A percentile compares a stretch with the other conserved stretches of the same genome.
Evolutionary conservation across 805 yeast species (phyloP).

Genomic region (Lipomyces spencermartinsiae): DNA sequence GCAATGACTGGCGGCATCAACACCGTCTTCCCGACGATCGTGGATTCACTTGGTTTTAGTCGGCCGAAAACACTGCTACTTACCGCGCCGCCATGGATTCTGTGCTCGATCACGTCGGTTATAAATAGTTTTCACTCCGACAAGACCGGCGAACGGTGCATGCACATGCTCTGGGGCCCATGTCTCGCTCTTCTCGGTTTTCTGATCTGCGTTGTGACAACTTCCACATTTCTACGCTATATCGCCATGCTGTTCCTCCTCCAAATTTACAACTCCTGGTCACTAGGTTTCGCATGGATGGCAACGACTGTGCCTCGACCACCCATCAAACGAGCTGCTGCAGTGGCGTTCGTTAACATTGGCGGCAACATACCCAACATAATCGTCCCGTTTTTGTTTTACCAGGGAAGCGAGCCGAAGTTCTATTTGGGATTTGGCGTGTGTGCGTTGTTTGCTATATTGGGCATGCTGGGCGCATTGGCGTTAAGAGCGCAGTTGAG

Average conservation of each 20-base stretch:
- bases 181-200: conserved; percentile 54
- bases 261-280: conserved; percentile 62
- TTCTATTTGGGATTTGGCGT: conserved; percentile 42
- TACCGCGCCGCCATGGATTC: conserved; percentile 38
- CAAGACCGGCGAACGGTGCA: conserved; percentile 44
- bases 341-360: conserved; percentile 60
- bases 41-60: conserved; percentile 59
- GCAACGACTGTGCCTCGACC: conserved; percentile 62
- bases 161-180: conserved; percentile 56
- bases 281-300: conserved; percentile 61
- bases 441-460: conserved; percentile 37
- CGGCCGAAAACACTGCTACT: conserved; percentile 59
- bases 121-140: conserved; percentile 35
- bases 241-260: conserved; percentile 63
- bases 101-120: conserved; percentile 30
- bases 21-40: conserved; percentile 56
- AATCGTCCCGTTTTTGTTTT: conserved; percentile 41
- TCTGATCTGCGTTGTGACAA: conserved; percentile 57
- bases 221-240: conserved; percentile 62
- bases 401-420: conserved; percentile 38
- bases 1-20: conserved; percentile 69
- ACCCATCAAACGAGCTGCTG: conserved; percentile 52
- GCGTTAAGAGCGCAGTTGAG: conserved; percentile 27
- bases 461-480: conserved; percentile 25
- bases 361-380: conserved; percentile 43